phyloP scores from a whole-genome alignment of 1,284 basidiomycete genomes.

The Sporisorium sorghi region DNA sequence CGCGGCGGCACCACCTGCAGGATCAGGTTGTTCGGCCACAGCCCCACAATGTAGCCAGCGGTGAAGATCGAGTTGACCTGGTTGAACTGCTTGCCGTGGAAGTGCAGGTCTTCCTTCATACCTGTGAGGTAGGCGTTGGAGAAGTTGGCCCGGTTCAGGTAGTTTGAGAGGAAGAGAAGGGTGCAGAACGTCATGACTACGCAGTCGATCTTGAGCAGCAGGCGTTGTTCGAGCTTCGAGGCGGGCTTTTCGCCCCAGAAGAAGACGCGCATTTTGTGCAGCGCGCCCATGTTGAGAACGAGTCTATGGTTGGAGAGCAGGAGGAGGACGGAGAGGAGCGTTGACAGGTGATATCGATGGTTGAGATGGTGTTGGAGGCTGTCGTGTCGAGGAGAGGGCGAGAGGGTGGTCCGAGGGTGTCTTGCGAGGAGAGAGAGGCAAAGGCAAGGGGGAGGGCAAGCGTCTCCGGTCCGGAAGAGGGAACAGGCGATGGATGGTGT shows the following conservation, averaged over 20 bases:
- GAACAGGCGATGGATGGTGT: not conserved
- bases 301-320: not conserved
- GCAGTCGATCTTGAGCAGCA: slow-evolving; percentile 50
- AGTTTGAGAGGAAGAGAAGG: slow-evolving; percentile 47
- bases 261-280: slow-evolving; percentile 38
- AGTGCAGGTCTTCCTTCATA: slow-evolving; percentile 81
- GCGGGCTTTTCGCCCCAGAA: slow-evolving; percentile 49
- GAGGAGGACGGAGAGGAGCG: not conserved
- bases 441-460: not conserved
- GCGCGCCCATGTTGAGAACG: slow-evolving; percentile 29
- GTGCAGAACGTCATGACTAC: slow-evolving; percentile 57
- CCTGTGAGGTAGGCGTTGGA: slow-evolving; percentile 77
- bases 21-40: slow-evolving; percentile 64
- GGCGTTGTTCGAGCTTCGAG: slow-evolving; percentile 34
- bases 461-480: slow-evolving; percentile 1
- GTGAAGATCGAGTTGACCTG: slow-evolving; percentile 71
- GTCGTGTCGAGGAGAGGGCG: not conserved
- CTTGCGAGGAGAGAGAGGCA: not conserved
- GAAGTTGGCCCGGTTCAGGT: slow-evolving; percentile 57
- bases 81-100: slow-evolving; percentile 79
- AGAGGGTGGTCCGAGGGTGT: not conserved
- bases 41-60: slow-evolving; percentile 64
- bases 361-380: not conserved
- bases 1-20: slow-evolving; percentile 63
- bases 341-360: not conserved